Conservation (phyloP, 345 rosid species). For the Excoecaria agallocha region DNA sequence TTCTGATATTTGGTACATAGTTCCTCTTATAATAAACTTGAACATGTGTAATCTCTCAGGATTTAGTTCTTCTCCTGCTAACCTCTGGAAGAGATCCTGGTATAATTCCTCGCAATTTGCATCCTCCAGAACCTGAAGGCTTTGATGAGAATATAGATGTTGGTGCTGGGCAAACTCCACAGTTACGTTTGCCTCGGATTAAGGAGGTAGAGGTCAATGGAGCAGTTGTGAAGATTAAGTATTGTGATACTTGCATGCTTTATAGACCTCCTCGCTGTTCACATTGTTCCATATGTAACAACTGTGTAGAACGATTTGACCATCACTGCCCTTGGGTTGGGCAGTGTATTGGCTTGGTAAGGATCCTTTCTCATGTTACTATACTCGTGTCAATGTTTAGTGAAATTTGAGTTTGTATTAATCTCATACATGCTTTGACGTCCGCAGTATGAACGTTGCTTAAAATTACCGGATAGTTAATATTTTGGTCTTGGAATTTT, state of each 20-base stretch:
- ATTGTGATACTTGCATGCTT: constrained; percentile 41
- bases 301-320: constrained; percentile 38
- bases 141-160: constrained; percentile 30
- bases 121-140: constrained; percentile 37
- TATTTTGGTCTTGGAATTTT: constrained; percentile 2
- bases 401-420: neutral
- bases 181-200: constrained; percentile 32
- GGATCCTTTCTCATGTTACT: neutral
- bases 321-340: constrained; percentile 44
- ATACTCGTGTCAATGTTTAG: neutral
- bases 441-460: neutral
- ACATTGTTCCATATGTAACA: constrained; percentile 38
- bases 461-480: constrained; percentile 6
- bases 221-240: constrained; percentile 24
- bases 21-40: constrained; percentile 1
- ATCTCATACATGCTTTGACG: neutral
- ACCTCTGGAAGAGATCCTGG: constrained; percentile 41
- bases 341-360: constrained; percentile 37
- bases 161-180: constrained; percentile 37
- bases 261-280: constrained; percentile 42
- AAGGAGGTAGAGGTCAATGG: constrained; percentile 36
- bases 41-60: constrained; percentile 20
- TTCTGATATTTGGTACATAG: neutral
- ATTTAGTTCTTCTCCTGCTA: constrained; percentile 32
- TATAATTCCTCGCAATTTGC: constrained; percentile 35